Conservation (phyloP, 768 basidiomycete species). For the Mycena amicta region DNA sequence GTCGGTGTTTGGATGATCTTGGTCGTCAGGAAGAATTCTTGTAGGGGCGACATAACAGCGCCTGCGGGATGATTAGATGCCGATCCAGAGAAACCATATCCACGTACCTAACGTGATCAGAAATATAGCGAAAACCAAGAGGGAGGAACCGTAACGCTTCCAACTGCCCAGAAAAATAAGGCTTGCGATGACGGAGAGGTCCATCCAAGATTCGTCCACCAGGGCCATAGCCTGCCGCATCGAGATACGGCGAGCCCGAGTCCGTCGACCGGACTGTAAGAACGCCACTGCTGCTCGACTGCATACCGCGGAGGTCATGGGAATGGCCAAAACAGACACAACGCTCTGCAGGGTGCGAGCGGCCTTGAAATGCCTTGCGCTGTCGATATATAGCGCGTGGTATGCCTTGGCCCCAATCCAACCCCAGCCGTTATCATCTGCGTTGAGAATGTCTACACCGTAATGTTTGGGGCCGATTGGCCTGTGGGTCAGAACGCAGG, state of each 20-base stretch:
- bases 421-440: conserved; percentile 4
- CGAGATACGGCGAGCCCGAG: not conserved
- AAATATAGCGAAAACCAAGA: conserved; percentile 8
- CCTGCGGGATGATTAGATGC: conserved; percentile 2
- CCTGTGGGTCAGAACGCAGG: conserved; percentile 8
- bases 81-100: not conserved
- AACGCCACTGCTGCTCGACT: conserved; percentile 12
- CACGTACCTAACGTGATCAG: conserved; percentile 8
- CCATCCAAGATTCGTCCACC: conserved; percentile 6
- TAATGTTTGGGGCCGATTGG: conserved; percentile 16
- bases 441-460: conserved; percentile 7
- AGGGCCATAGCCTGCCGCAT: conserved; percentile 14
- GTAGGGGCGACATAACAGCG: conserved; percentile 11
- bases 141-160: conserved; percentile 6
- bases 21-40: conserved; percentile 10
- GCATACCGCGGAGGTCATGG: conserved; percentile 5
- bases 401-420: conserved; percentile 1
- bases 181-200: not conserved
- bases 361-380: conserved; percentile 6
- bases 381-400: conserved; percentile 4
- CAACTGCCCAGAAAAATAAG: not conserved
- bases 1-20: conserved; percentile 14
- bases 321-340: conserved; percentile 9
- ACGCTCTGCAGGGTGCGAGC: conserved; percentile 5
- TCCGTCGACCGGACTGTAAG: conserved; percentile 2